Percentiles rank a stretch among this genome's conserved stretches.
These are phyloP conservation scores for Yamadazyma endophytica DNA, from an alignment of 805 yeast genomes.

Conservation along the genomic window DNA sequence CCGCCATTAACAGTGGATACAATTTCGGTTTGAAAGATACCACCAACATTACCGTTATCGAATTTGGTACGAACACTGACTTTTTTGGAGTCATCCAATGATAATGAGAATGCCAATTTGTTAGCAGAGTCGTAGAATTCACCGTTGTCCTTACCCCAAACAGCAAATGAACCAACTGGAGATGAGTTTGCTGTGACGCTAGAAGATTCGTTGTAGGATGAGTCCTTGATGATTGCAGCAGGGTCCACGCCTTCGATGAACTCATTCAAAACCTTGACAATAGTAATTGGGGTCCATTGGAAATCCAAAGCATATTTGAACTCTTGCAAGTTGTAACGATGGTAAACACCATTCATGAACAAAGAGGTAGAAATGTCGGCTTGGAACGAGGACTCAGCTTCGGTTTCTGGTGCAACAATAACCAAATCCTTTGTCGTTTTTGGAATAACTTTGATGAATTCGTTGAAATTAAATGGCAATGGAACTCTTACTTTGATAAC, in stretches of 20 bases:
- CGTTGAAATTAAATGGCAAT: constrained; percentile 66
- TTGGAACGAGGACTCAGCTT: constrained; percentile 46
- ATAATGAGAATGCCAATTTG: constrained; percentile 63
- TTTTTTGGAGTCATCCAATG: constrained; percentile 52
- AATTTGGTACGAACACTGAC: constrained; percentile 59
- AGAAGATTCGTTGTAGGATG: constrained; percentile 11
- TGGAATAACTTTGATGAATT: constrained; percentile 60
- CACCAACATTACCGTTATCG: constrained; percentile 72
- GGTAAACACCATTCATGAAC: constrained; percentile 45
- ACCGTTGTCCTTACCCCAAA: constrained; percentile 70
- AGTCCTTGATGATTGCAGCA: constrained; percentile 17
- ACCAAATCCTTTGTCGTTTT: constrained; percentile 53
- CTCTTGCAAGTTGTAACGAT: constrained; percentile 42
- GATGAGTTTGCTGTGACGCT: constrained; percentile 36
- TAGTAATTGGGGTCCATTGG: constrained; percentile 54
- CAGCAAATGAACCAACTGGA: constrained; percentile 43
- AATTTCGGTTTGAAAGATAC: constrained; percentile 68
- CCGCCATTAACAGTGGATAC: constrained; percentile 20
- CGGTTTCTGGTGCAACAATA: constrained; percentile 40
- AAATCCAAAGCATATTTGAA: constrained; percentile 49
- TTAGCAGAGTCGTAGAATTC: constrained; percentile 53
- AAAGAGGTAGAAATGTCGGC: constrained; percentile 72
- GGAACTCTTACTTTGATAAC: constrained; percentile 72
- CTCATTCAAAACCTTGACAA: constrained; percentile 44
- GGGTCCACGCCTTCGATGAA: constrained; percentile 30